Conservation (phyloP, 169 alveolate genomes). For the Cryptosporidium parvum region DNA sequence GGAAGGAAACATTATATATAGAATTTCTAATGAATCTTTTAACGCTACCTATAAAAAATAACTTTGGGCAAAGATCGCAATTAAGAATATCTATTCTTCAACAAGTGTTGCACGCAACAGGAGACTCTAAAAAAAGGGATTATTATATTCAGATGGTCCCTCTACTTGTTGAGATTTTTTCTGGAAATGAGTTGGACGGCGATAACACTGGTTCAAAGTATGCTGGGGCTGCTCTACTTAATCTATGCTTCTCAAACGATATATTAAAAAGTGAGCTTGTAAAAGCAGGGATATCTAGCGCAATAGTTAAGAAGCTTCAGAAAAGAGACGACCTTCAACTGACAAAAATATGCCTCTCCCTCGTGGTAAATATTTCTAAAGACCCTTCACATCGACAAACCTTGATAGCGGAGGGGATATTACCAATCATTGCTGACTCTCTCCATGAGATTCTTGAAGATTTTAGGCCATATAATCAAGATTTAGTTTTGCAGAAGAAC, state of each 20-base stretch:
- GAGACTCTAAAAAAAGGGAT: constrained; percentile 35
- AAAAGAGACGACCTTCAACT: constrained; percentile 67
- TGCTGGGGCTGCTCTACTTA: constrained; percentile 57
- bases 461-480: constrained; percentile 8
- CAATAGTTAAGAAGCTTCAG: constrained; percentile 6
- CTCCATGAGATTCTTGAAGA: constrained; percentile 49
- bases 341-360: constrained; percentile 61
- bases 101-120: constrained; percentile 62
- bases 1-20: constrained; percentile 40
- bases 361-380: constrained; percentile 39
- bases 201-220: constrained; percentile 45
- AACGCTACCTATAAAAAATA: constrained; percentile 23
- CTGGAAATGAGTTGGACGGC: constrained; percentile 22
- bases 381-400: constrained; percentile 44
- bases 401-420: constrained; percentile 53
- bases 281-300: constrained; percentile 43
- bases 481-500: background rate
- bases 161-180: constrained; percentile 49
- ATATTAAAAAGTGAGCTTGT: constrained; percentile 27
- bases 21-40: constrained; percentile 58
- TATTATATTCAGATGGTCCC: constrained; percentile 58
- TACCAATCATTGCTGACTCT: constrained; percentile 40
- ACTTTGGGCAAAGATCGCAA: constrained; percentile 68
- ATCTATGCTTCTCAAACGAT: constrained; percentile 52
- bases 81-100: constrained; percentile 55